Evolutionary conservation across 2,329 filamentous ascomycete species (phyloP), one percentile per base, ranked within the genome.

Genomic region (Ambrosiella beaveri): DNA sequence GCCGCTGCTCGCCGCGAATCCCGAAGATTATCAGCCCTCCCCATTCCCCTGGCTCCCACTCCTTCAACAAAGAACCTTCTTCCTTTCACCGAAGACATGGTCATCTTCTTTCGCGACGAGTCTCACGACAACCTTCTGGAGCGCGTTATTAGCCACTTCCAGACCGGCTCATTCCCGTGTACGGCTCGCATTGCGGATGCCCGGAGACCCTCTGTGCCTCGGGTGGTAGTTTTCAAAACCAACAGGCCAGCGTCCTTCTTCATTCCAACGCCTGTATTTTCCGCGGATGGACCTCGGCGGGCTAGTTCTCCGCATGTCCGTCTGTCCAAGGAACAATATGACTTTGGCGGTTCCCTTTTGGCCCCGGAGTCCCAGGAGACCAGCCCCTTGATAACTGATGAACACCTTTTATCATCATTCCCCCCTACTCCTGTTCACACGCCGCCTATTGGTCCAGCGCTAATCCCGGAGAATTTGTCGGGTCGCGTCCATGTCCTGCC

Each of bases 61-160:
- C 39, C 11, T 6, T 17, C 36, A 15, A 17, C 38, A 8, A 41
- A 35, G 12, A 55, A 57, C 9, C 51, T 80, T 0, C 68, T 84
- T 19, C 73, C 76, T 0, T 66, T 96, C 47, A 63, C 71, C 0
- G 81, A 84, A 63, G 76, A 84, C 61, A 64, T 82, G 1, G 71
- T 82, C 1, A 69, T 84, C 27, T 71, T 77, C 51, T 73, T 83
- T 58, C 74, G 72, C 12, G 71, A 73, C 7, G 72, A 73, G 1
- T 65, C 67, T 1, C 64, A 66, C 0, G 71, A 77, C 60, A 60
- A 65, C 1, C 64, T 75, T 0, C 65, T 82, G 1, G 72, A 75
- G 19, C 70, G 70, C 1, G 70, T 76, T 13, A 68, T 81, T 38
- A 66, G 69, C 36, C 71, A 73, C 1, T 76, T 79, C 62, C 70